A percentile compares a stretch with the other conserved stretches of the same genome.
phyloP scores from a whole-genome alignment of 805 yeast species.

The Yarrowia sp. region DNA sequence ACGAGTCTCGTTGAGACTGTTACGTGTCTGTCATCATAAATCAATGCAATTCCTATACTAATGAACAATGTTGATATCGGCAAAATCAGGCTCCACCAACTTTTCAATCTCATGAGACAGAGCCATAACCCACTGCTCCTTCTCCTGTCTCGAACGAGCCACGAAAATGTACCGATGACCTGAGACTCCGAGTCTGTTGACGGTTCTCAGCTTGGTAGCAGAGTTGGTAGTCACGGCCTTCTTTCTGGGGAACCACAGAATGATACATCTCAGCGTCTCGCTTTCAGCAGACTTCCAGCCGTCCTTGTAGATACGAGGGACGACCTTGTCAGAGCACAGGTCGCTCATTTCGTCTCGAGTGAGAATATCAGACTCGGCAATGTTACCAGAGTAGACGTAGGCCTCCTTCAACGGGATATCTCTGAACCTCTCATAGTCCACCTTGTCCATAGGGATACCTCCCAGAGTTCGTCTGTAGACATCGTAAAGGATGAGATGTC shows the following conservation, averaged over 20 bases:
- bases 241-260: slow-evolving; percentile 81
- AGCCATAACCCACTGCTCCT: slow-evolving; percentile 78
- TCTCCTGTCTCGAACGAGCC: slow-evolving; percentile 80
- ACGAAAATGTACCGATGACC: slow-evolving; percentile 76
- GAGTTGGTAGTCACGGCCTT: slow-evolving; percentile 46
- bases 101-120: slow-evolving; percentile 49
- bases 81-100: slow-evolving; percentile 41
- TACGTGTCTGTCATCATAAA: not conserved
- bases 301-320: slow-evolving; percentile 78
- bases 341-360: slow-evolving; percentile 52
- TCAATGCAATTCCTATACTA: not conserved
- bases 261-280: slow-evolving; percentile 76
- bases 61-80: slow-evolving; percentile 42
- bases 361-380: slow-evolving; percentile 64
- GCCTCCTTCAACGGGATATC: slow-evolving; percentile 70
- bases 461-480: slow-evolving; percentile 57
- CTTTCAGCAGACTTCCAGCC: slow-evolving; percentile 87
- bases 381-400: slow-evolving; percentile 76
- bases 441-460: slow-evolving; percentile 57
- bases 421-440: slow-evolving; percentile 60
- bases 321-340: slow-evolving; percentile 51
- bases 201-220: slow-evolving; percentile 46
- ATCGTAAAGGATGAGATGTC: slow-evolving; percentile 65
- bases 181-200: slow-evolving; percentile 65
- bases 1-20: no score